These are phyloP conservation scores for Nevesoporus exiguus DNA, from an alignment of 768 basidiomycete genomes.

Conservation along the genomic window DNA sequence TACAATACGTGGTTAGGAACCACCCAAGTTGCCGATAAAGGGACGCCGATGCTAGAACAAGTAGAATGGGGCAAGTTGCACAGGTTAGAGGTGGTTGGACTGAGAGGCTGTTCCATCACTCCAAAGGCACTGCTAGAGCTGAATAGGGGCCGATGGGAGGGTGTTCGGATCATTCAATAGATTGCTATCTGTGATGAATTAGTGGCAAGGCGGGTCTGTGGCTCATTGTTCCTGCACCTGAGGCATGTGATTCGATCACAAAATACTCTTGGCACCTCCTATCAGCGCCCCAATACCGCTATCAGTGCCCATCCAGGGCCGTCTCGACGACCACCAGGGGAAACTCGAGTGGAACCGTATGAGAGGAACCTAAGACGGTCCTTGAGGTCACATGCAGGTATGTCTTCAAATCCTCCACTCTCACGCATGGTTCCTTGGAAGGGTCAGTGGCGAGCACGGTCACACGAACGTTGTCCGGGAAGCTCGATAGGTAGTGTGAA, in stretches of 20 bases:
- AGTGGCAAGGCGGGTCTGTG: background rate
- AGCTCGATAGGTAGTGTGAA: background rate
- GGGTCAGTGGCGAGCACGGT: background rate
- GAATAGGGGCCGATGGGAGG: constrained; percentile 65
- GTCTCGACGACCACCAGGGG: constrained; percentile 9
- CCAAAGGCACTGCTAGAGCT: constrained; percentile 41
- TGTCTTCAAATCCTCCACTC: background rate
- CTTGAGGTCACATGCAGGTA: constrained; percentile 1
- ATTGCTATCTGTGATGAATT: background rate
- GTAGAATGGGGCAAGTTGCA: constrained; percentile 59
- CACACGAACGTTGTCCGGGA: constrained; percentile 8
- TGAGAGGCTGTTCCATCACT: constrained; percentile 51
- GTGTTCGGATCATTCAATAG: constrained; percentile 49
- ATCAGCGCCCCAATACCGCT: background rate
- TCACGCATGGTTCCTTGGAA: background rate
- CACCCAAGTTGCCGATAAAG: background rate
- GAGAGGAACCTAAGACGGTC: constrained; percentile 10
- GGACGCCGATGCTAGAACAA: constrained; percentile 40
- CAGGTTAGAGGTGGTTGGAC: constrained; percentile 50
- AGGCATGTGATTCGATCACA: background rate
- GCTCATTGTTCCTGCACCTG: background rate
- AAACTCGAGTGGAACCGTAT: constrained; percentile 9
- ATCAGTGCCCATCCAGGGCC: background rate
- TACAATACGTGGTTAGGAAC: constrained; percentile 50
- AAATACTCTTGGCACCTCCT: background rate